phyloP scores from a whole-genome alignment of 179 eudicot genomes.

The Actinidia chinensis region DNA sequence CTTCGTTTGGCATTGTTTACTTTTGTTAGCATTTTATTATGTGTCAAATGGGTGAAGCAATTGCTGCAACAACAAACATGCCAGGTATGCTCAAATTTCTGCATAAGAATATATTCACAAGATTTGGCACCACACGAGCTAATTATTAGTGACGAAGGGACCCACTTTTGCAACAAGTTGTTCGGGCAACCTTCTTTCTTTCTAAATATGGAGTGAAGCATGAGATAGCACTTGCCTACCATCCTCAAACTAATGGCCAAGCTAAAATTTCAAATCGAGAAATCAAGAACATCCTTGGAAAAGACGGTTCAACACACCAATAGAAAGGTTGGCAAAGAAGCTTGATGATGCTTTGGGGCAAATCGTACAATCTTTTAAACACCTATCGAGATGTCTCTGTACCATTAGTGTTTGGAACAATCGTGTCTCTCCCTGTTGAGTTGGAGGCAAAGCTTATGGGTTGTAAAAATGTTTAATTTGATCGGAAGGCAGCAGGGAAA shows the following conservation, averaged over 20 bases:
- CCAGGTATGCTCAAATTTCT: neutral
- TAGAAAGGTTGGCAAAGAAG: neutral
- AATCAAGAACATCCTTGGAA: neutral
- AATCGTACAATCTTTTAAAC: neutral
- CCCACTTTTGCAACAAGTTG: constrained; percentile 5
- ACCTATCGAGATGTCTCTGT: neutral
- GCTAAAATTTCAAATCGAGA: too few species aligned
- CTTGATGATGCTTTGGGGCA: neutral
- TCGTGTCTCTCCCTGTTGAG: neutral
- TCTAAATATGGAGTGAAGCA: neutral
- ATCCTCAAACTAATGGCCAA: too few species aligned
- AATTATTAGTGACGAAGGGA: neutral
- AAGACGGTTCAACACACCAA: neutral
- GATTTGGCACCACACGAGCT: neutral
- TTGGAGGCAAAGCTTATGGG: neutral
- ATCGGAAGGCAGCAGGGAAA: neutral
- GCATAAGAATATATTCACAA: neutral
- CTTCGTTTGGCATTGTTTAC: neutral
- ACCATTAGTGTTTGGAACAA: neutral
- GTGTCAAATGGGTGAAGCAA: neutral
- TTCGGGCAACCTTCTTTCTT: neutral
- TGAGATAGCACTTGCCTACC: neutral
- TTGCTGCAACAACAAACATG: neutral
- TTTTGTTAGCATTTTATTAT: neutral
- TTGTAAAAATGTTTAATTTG: neutral